Evolutionary conservation across 2,329 filamentous ascomycete genomes (phyloP), one percentile per base, ranked within the genome.

Genomic region (Geoglossum cookeanum): DNA sequence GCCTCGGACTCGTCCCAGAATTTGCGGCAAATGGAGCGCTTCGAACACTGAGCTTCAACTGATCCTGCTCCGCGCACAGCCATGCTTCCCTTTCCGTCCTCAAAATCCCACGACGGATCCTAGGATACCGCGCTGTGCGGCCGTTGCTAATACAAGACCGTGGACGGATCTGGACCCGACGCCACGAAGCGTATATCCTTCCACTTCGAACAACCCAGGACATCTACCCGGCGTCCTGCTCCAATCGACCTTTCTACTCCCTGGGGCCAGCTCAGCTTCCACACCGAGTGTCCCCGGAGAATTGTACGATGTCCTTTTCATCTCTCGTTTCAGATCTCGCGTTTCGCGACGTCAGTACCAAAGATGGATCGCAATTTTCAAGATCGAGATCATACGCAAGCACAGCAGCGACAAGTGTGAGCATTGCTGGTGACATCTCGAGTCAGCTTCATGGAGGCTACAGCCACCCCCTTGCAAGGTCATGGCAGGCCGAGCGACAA

Each of bases 361-460:
- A 74, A 56, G 68, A 66, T 42, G 69, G 68, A 58, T 74, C 72
- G 3, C 68, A 69, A 48, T 64, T 72, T 37, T 75, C 73, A 9
- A 61, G 63, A 11, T 69, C 71, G 56, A 66, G 70, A 52, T 74
- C 72, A 42, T 71, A 72, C 59, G 65, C 70, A 55, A 75, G 72
- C 60, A 75, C 73, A 35, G 65, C 71, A 47, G 72, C 74, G 4
- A 76, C 74, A 35, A 75, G 72, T 60, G 72, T 75, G 47, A 75
- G 73, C 67, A 75, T 75, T 49, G 72, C 73, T 17, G 73, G 73
- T 5, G 85, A 90, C 65, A 90, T 92, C 63, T 84, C 83, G 13
- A 90, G 85, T 69, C 86, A 91, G 70, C 77, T 91, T 47, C 87
- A 92, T 66, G 84, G 85, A 56, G 87, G 87, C 59, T 91, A 91